These are phyloP conservation scores for Atkinsonella hypoxylon DNA, from an alignment of 2,329 filamentous ascomycete species.

Conservation along the genomic window DNA sequence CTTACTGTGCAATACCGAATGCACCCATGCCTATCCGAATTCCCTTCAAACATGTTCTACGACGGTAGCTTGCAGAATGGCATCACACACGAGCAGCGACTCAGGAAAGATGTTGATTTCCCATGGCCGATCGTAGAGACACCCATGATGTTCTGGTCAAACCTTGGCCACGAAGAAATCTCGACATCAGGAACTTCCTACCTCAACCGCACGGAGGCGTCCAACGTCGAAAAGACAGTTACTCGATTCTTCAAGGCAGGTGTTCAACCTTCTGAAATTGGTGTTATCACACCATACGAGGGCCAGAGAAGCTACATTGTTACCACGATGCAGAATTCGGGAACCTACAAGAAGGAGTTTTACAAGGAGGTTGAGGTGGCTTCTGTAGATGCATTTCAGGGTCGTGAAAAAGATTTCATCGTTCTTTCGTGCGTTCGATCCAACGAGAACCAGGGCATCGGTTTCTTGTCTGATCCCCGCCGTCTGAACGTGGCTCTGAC, in stretches of 20 bases:
- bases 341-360: conserved; percentile 93
- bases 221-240: conserved; percentile 97
- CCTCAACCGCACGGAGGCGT: conserved; percentile 91
- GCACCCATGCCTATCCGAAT: conserved; percentile 94
- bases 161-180: conserved; percentile 94
- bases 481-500: conserved; percentile 96
- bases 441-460: conserved; percentile 97
- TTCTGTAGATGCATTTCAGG: conserved; percentile 96
- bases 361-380: conserved; percentile 99
- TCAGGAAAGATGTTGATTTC: conserved; percentile 91
- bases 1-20: conserved; percentile 97
- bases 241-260: conserved; percentile 98
- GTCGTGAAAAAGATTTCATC: conserved; percentile 98
- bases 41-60: conserved; percentile 99
- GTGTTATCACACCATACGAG: conserved; percentile 97
- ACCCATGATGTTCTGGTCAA: conserved; percentile 99
- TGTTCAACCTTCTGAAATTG: conserved; percentile 85
- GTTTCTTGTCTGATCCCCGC: conserved; percentile 94
- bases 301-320: conserved; percentile 97
- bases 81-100: conserved; percentile 76
- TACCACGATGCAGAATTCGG: conserved; percentile 97
- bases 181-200: conserved; percentile 96
- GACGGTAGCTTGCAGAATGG: conserved; percentile 95
- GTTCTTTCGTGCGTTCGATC: conserved; percentile 95
- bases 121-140: conserved; percentile 90